Evolutionary conservation across 305 asterid species (phyloP).

Genomic region (Withania somnifera): DNA sequence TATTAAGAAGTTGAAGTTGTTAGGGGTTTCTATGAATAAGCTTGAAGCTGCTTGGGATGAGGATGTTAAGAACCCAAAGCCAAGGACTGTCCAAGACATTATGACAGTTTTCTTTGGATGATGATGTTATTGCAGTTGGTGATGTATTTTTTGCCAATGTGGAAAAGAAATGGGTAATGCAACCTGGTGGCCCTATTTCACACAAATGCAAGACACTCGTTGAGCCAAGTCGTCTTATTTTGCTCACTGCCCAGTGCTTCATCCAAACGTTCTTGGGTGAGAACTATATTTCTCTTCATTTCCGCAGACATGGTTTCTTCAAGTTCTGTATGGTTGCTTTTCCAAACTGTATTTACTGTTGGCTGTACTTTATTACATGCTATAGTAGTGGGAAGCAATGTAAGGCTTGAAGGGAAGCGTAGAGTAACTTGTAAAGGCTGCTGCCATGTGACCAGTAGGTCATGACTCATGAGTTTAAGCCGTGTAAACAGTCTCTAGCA

Average conservation of each 20-base stretch:
- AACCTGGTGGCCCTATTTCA: slow-evolving; percentile 89
- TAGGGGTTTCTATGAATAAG: slow-evolving; percentile 64
- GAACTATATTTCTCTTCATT: slow-evolving; percentile 81
- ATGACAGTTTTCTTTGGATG: slow-evolving; percentile 42
- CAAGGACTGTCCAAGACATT: slow-evolving; percentile 49
- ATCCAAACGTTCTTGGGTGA: slow-evolving; percentile 86
- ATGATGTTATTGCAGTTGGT: slow-evolving; percentile 79
- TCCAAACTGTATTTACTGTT: not conserved
- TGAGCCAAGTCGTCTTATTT: slow-evolving; percentile 80
- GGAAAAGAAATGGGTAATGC: slow-evolving; percentile 85
- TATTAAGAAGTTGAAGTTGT: slow-evolving; percentile 63
- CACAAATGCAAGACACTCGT: slow-evolving; percentile 74
- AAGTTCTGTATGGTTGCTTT: slow-evolving; percentile 57
- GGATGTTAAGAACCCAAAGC: slow-evolving; percentile 78
- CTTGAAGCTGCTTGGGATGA: slow-evolving; percentile 75
- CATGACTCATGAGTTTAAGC: no score
- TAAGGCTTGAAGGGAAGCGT: no score
- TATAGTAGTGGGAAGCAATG: not conserved
- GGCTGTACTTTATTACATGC: not conserved
- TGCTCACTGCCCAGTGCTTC: slow-evolving; percentile 93
- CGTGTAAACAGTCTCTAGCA: no score
- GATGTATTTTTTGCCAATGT: slow-evolving; percentile 92
- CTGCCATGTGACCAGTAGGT: no score
- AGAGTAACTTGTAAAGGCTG: no score
- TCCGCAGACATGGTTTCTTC: slow-evolving; percentile 93